These are phyloP conservation scores for Tylopilus sp. DNA, from an alignment of 768 basidiomycete genomes.

Conservation along the genomic window DNA sequence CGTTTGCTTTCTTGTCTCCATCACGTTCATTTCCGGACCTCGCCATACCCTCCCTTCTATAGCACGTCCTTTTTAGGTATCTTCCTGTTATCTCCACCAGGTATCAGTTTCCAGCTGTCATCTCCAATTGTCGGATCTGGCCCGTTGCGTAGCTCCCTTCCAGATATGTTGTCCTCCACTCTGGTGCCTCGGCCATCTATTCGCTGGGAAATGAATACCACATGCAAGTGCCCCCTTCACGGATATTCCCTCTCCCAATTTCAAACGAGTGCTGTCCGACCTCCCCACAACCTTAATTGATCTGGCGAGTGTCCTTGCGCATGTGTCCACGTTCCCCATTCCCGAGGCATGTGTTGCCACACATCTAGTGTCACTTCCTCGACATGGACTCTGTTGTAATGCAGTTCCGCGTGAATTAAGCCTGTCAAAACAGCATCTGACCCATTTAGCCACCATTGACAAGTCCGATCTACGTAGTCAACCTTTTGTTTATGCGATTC, in stretches of 20 bases:
- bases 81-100: slow-evolving; percentile 34
- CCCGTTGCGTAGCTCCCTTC: slow-evolving; percentile 22
- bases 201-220: slow-evolving; percentile 13
- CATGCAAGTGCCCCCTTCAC: slow-evolving; percentile 13
- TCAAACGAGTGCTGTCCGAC: slow-evolving; percentile 17
- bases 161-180: slow-evolving; percentile 27
- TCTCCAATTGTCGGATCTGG: slow-evolving; percentile 29
- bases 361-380: slow-evolving; percentile 16
- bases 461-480: background rate
- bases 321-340: slow-evolving; percentile 12
- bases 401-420: slow-evolving; percentile 3
- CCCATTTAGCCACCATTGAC: slow-evolving; percentile 4
- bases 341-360: slow-evolving; percentile 2
- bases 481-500: slow-evolving; percentile 1
- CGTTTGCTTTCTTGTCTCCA: slow-evolving; percentile 8
- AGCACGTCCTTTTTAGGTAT: slow-evolving; percentile 23
- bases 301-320: slow-evolving; percentile 5
- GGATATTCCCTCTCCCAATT: slow-evolving; percentile 20
- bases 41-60: slow-evolving; percentile 18
- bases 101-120: slow-evolving; percentile 18
- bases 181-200: slow-evolving; percentile 17
- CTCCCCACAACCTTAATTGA: slow-evolving; percentile 17
- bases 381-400: slow-evolving; percentile 20
- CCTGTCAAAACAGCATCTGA: slow-evolving; percentile 4
- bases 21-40: slow-evolving; percentile 33